These are phyloP conservation scores for Lichenothelia convexa DNA, from an alignment of 495 filamentous ascomycete species.

Conservation along the genomic window DNA sequence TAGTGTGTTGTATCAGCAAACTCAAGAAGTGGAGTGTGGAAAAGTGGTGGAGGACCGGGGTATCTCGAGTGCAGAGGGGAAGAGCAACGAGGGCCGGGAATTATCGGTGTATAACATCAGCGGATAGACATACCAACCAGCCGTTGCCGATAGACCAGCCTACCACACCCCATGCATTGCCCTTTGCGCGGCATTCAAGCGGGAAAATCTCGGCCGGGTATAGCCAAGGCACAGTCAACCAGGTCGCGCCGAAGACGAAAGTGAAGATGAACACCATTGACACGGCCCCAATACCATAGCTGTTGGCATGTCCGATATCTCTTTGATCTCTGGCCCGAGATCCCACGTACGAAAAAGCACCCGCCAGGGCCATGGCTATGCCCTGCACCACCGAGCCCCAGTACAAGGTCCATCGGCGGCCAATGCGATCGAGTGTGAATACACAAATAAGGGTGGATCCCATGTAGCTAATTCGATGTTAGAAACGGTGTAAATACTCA, in stretches of 20 bases:
- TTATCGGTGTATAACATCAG: not conserved
- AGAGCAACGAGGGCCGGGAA: not conserved
- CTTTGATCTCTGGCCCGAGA: conserved; percentile 24
- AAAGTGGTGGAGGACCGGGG: no score
- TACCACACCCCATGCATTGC: conserved; percentile 58
- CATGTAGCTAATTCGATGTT: conserved; percentile 16
- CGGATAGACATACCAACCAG: conserved; percentile 5
- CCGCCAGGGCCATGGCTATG: conserved; percentile 40
- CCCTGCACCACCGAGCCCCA: conserved; percentile 49
- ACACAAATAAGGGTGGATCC: conserved; percentile 45
- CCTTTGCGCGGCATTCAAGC: conserved; percentile 44
- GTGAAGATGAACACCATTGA: conserved; percentile 57
- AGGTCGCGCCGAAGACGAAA: conserved; percentile 51
- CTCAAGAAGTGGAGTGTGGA: conserved; percentile 1
- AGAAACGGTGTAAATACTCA: not conserved
- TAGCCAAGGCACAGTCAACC: conserved; percentile 54
- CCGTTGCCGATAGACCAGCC: conserved; percentile 41
- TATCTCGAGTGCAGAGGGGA: not conserved
- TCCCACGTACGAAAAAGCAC: conserved; percentile 33
- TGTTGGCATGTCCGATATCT: not conserved
- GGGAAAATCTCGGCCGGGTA: conserved; percentile 61
- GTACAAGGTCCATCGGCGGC: conserved; percentile 47
- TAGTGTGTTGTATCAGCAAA: conserved; percentile 1
- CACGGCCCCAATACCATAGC: conserved; percentile 36
- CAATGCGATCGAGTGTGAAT: conserved; percentile 50